Evolutionary conservation across 2,329 filamentous ascomycete species (phyloP).

Genomic region (Aspergillus sojae): DNA sequence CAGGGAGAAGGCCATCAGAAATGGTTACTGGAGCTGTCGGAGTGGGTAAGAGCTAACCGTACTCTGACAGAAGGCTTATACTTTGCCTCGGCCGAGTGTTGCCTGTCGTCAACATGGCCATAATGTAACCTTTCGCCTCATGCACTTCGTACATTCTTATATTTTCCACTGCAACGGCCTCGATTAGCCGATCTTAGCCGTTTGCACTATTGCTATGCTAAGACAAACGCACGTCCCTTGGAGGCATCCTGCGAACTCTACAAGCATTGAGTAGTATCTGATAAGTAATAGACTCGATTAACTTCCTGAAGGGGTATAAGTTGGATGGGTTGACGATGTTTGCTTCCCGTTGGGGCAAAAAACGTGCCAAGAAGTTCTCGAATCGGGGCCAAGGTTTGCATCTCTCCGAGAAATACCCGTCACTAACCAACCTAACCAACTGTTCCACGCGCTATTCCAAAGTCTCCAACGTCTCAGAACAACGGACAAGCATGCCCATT

Average conservation of each 20-base stretch:
- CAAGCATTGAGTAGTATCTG: background rate
- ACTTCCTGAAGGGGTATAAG: background rate
- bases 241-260: background rate
- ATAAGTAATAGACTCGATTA: background rate
- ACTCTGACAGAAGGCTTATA: background rate
- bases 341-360: background rate
- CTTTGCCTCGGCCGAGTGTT: background rate
- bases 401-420: slow-evolving; percentile 2
- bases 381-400: background rate
- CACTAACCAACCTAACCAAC: background rate
- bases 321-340: background rate
- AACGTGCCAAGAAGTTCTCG: background rate
- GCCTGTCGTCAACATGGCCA: background rate
- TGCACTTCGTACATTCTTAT: too few relatives aligned
- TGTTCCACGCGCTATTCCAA: too few relatives aligned
- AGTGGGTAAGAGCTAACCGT: background rate
- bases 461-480: background rate
- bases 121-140: background rate
- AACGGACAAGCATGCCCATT: background rate
- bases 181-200: background rate
- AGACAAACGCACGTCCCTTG: background rate
- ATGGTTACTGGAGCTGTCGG: background rate
- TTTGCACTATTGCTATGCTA: background rate
- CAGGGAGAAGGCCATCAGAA: background rate
- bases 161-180: background rate